phyloP scores from a whole-genome alignment of 2,329 filamentous ascomycete species.

The Teratosphaeria epicoccoides region DNA sequence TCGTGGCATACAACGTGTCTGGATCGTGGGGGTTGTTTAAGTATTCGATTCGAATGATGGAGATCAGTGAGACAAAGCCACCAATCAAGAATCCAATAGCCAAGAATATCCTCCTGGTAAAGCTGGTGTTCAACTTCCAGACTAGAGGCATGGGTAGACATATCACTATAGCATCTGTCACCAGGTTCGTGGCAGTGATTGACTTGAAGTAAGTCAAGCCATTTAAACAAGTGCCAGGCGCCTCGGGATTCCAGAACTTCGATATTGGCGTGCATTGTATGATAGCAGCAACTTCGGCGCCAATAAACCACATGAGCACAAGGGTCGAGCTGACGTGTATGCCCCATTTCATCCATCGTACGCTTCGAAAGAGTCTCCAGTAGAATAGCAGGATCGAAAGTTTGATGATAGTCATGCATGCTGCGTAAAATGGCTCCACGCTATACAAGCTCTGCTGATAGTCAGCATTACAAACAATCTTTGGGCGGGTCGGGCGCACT shows the following conservation, averaged over 20 bases:
- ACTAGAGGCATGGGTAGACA: not conserved
- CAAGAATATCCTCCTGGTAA: not conserved
- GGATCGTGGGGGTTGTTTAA: not conserved
- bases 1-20: not conserved
- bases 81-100: not conserved
- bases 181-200: not conserved
- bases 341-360: not conserved
- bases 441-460: not conserved
- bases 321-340: not conserved
- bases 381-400: not conserved
- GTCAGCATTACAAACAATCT: not conserved
- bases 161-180: not conserved
- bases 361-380: not conserved
- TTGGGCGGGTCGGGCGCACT: not conserved
- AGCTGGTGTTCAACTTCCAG: not conserved
- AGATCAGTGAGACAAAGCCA: not conserved
- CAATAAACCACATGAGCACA: slow-evolving; percentile 1
- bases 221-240: slow-evolving; percentile 1
- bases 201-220: not conserved
- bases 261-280: not conserved
- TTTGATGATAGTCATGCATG: not conserved
- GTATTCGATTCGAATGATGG: not conserved
- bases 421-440: not conserved
- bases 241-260: not conserved
- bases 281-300: not conserved